A percentile compares a stretch with the other conserved stretches of the same genome.
These are phyloP conservation scores for Pseudogymnoascus sp. DNA, from an alignment of 2,329 filamentous ascomycete species.

Conservation along the genomic window DNA sequence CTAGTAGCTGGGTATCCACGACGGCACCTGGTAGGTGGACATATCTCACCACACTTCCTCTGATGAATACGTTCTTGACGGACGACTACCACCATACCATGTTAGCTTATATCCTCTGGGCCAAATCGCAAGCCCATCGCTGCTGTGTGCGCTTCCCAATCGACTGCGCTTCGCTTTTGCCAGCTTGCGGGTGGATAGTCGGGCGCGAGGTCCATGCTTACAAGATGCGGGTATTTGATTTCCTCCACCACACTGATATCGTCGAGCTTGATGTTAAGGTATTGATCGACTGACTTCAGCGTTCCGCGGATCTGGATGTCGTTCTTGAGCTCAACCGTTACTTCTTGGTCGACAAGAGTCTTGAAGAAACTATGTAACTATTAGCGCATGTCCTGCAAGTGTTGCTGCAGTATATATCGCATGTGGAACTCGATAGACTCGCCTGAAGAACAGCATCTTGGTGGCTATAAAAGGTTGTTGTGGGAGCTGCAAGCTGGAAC, in stretches of 20 bases:
- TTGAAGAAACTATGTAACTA: constrained; percentile 76
- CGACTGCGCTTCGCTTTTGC: not conserved
- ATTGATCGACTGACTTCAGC: constrained; percentile 96
- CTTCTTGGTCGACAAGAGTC: constrained; percentile 92
- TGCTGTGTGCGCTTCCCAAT: not conserved
- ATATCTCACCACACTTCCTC: constrained; percentile 69
- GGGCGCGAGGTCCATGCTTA: constrained; percentile 35
- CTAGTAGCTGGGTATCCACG: constrained; percentile 63
- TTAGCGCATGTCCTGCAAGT: constrained; percentile 13
- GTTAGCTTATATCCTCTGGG: not conserved
- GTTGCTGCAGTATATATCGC: not conserved
- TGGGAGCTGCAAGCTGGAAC: constrained; percentile 2
- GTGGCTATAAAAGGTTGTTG: not conserved
- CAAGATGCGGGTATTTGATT: constrained; percentile 88
- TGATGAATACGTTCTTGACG: constrained; percentile 71
- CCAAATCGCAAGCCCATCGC: not conserved
- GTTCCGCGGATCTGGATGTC: constrained; percentile 95
- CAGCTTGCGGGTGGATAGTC: not conserved
- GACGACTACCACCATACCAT: constrained; percentile 45
- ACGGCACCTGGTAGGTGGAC: constrained; percentile 62
- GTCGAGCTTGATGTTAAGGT: constrained; percentile 98
- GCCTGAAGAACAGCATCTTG: constrained; percentile 39
- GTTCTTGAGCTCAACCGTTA: constrained; percentile 98
- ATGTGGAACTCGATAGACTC: constrained; percentile 7
- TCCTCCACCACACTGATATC: constrained; percentile 91